A percentile compares a stretch with the other conserved stretches of the same genome.
Evolutionary conservation across 495 filamentous ascomycete genomes (phyloP).

Genomic region (Penicillium coffeae): DNA sequence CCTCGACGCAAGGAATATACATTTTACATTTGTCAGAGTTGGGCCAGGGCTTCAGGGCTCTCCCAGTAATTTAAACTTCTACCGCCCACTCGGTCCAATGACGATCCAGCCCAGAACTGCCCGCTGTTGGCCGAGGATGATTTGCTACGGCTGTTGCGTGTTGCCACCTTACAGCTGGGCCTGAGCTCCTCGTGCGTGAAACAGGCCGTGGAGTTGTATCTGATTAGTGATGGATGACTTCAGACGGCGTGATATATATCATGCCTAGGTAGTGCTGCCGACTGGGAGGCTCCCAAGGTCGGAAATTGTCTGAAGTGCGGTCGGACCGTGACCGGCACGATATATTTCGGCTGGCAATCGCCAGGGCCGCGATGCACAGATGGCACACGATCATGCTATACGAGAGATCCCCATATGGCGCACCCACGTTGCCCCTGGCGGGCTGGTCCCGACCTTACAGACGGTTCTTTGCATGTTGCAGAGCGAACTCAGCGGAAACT

Average conservation of each 20-base stretch:
- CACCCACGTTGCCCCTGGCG: slow-evolving; percentile 4
- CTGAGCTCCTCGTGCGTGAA: slow-evolving; percentile 17
- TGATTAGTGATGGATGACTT: no score
- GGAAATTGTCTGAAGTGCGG: background rate
- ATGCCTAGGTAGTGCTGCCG: no score
- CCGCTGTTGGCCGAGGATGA: slow-evolving; percentile 22
- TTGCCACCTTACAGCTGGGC: slow-evolving; percentile 21
- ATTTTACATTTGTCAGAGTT: no score
- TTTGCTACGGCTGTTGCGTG: slow-evolving; percentile 24
- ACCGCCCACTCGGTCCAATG: slow-evolving; percentile 25
- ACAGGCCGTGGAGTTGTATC: background rate
- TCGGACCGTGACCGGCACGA: background rate
- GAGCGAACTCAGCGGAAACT: background rate
- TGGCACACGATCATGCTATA: slow-evolving; percentile 2
- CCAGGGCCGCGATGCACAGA: no score
- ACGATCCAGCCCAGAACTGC: slow-evolving; percentile 21
- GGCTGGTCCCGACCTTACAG: background rate
- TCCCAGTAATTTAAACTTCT: slow-evolving; percentile 28
- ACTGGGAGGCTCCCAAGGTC: background rate
- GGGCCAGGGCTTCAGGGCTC: background rate
- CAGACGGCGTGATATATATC: no score
- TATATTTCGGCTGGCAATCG: background rate
- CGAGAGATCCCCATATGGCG: background rate
- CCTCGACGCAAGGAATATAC: background rate
- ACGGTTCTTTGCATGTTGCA: background rate